phyloP scores from a whole-genome alignment of 768 basidiomycete genomes.

The Boletus edulis region DNA sequence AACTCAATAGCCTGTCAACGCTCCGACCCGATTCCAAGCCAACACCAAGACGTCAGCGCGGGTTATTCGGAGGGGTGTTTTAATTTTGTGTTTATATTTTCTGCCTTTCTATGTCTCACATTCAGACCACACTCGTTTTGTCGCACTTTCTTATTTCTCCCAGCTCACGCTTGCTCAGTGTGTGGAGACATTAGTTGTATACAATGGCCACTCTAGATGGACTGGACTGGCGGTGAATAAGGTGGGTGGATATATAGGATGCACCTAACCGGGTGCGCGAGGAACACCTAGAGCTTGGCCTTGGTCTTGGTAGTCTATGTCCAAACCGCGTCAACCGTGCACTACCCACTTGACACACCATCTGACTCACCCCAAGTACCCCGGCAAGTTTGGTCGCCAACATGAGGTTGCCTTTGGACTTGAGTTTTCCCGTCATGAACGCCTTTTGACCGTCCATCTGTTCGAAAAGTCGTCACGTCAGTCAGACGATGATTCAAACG shows the following conservation, averaged over 20 bases:
- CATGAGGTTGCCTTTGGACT: constrained; percentile 92
- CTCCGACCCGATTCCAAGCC: constrained; percentile 82
- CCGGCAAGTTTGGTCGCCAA: constrained; percentile 87
- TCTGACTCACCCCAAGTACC: constrained; percentile 64
- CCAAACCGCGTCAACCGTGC: not conserved
- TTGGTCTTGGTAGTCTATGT: constrained; percentile 34
- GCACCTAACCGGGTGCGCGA: not conserved
- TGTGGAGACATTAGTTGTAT: constrained; percentile 6
- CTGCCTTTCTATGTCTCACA: not conserved
- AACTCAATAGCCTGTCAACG: constrained; percentile 87
- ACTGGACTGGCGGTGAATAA: not conserved
- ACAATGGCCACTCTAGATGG: constrained; percentile 17
- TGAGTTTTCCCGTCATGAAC: constrained; percentile 93
- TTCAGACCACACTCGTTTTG: constrained; percentile 10
- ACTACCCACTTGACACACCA: too few relatives aligned
- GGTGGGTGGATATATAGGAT: not conserved
- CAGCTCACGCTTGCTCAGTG: not conserved
- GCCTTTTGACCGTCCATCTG: constrained; percentile 91
- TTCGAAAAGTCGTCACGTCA: not conserved
- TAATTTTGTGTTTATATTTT: constrained; percentile 35
- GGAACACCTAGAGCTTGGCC: constrained; percentile 39
- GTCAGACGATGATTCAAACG: not conserved
- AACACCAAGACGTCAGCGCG: constrained; percentile 67
- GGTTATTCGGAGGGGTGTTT: constrained; percentile 77
- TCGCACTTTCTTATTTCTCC: not conserved